phyloP scores from a whole-genome alignment of 192 early-diverging fungal species.

The Coemansia sp. region DNA sequence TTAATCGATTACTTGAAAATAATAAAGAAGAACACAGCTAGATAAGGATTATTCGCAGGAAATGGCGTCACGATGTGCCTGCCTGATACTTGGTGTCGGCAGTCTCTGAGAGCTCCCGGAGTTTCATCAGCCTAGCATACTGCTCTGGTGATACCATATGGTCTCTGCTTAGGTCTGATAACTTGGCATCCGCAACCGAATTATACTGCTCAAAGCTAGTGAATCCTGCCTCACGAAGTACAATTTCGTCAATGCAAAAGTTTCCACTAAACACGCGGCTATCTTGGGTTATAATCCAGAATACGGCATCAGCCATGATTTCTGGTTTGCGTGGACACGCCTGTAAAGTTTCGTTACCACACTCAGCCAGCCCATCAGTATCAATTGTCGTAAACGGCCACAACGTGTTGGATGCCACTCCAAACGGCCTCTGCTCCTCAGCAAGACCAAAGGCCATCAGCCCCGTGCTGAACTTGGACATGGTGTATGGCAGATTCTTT shows the following conservation, averaged over 20 bases:
- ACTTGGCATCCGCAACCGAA: conserved; percentile 22
- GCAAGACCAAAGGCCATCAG: conserved; percentile 70
- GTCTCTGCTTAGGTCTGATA: conserved; percentile 36
- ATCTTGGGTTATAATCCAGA: conserved; percentile 62
- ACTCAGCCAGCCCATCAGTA: conserved; percentile 63
- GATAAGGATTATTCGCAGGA: no score
- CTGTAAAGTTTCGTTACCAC: conserved; percentile 37
- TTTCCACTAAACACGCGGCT: conserved; percentile 60
- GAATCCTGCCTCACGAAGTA: conserved; percentile 68
- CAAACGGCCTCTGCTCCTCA: conserved; percentile 64
- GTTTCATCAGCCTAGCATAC: conserved; percentile 15
- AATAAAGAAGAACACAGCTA: no score
- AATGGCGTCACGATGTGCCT: no score
- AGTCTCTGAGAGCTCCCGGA: conserved; percentile 16
- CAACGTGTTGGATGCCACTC: conserved; percentile 70
- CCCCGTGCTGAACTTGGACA: conserved; percentile 68
- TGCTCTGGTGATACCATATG: conserved; percentile 41
- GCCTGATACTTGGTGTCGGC: not conserved
- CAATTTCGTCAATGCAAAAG: conserved; percentile 72
- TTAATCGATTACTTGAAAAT: no score
- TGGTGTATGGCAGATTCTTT: conserved; percentile 61
- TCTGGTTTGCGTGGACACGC: conserved; percentile 51
- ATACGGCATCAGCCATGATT: conserved; percentile 77
- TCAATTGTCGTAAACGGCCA: conserved; percentile 75
- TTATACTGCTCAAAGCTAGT: conserved; percentile 58